Percentiles rank a stretch among this genome's conserved stretches.
Conservation (phyloP, 2,329 filamentous ascomycete genomes). For the Leptographium wingfieldii region DNA sequence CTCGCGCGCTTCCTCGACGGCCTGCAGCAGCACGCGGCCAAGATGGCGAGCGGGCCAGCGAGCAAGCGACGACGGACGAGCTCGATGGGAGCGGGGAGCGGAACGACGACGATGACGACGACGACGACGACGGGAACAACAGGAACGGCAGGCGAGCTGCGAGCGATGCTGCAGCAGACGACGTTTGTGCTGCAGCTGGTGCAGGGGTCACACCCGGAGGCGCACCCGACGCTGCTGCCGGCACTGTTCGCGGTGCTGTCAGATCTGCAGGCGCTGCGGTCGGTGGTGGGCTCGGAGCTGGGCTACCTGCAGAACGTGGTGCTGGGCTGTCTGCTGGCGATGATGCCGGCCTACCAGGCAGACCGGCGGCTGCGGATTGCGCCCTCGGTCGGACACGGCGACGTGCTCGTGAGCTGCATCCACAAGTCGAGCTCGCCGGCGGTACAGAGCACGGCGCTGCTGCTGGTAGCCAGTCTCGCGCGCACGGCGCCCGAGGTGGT, state of each 20-base stretch:
- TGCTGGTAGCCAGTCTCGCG: conserved; percentile 78
- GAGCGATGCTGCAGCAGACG: conserved; percentile 57
- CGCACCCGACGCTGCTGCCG: conserved; percentile 64
- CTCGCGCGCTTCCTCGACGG: conserved; percentile 61
- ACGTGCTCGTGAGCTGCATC: conserved; percentile 87
- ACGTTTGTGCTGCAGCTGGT: conserved; percentile 84
- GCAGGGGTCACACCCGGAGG: conserved; percentile 63
- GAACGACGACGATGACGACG: background rate
- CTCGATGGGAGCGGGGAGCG: conserved; percentile 34
- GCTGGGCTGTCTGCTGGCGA: conserved; percentile 67
- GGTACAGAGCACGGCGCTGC: conserved; percentile 81
- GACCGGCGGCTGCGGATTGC: conserved; percentile 55
- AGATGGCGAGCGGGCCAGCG: conserved; percentile 58
- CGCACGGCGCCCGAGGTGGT: conserved; percentile 82
- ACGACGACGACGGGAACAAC: conserved; percentile 19
- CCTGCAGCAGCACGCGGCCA: conserved; percentile 59
- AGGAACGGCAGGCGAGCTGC: conserved; percentile 42
- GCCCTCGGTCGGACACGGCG: conserved; percentile 67
- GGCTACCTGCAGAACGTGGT: conserved; percentile 83
- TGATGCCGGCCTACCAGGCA: conserved; percentile 64
- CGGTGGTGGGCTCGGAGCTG: conserved; percentile 70
- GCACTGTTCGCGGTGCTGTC: conserved; percentile 75
- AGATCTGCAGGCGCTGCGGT: conserved; percentile 74
- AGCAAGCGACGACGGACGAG: conserved; percentile 73
- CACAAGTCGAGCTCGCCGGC: conserved; percentile 84